Base-by-base conservation (phyloP, 2,329 filamentous ascomycete species). In the Aureobasidium sp. region DNA sequence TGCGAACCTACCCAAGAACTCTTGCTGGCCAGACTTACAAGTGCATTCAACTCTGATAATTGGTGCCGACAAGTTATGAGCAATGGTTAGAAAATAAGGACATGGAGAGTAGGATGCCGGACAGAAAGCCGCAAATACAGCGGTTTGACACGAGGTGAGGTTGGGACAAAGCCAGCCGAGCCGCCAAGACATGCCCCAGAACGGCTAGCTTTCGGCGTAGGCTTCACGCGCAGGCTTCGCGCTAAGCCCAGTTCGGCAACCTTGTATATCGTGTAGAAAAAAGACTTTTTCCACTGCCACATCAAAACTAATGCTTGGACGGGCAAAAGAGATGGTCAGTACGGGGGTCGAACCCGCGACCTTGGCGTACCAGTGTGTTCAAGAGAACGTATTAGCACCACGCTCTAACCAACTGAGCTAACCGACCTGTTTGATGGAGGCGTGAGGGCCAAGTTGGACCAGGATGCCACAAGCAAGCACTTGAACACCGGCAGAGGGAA, bases 351-450 rank as follows among this genome's bases (percentile, higher is more conserved):
- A 68, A 68, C 67, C 64, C 67, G 67, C 67, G 67, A 68, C 67
- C 67, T 68, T 68, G 67, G 67, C 67, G 66, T 68, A 27, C 39
- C 37, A 15, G 22, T 25, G 22, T 17, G 20, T 45, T 37, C 53
- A 27, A 27, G 8, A 9, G 7, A 1, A 5, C n/a, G 53, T 64
- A 68, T 68, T 68, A 68, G 66, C 66, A 68, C 67, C 67, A 68
- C 66, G 67, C 67, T 66, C 67, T 68, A 68, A 68, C 67, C 67
- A 68, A 68, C 67, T 68, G 67, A 68, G 67, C 67, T 65, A 68
- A 65, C 44, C 64, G 63, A 64, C 61, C 61, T 49, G 20, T 20
- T 34, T 34, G 31, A 9, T 34, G 22, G 22, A 25, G 22, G 22
- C 3, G 22, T 2, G 22, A 25, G 3, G n/a, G n/a, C n/a, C n/a